Evolutionary conservation across 2,329 filamentous ascomycete species (phyloP).

Genomic region (Acarospora socialis): DNA sequence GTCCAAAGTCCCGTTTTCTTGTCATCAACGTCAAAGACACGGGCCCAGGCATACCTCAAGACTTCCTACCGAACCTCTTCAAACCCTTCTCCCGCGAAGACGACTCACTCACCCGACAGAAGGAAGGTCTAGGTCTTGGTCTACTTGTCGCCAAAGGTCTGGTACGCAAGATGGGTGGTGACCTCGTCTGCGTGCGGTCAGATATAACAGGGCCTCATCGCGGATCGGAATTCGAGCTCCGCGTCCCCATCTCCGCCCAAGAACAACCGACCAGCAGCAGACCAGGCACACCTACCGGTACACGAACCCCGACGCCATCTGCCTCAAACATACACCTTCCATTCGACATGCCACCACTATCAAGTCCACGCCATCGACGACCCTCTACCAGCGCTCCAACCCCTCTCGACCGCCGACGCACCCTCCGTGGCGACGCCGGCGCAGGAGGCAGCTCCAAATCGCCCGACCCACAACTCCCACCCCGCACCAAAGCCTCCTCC

Average conservation of each 20-base stretch:
- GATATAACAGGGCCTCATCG: conserved; percentile 44
- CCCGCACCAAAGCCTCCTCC: conserved; percentile 8
- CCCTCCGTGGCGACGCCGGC: background rate
- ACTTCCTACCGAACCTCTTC: conserved; percentile 53
- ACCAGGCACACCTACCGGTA: conserved; percentile 35
- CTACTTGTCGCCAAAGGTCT: conserved; percentile 59
- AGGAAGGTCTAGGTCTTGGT: conserved; percentile 54
- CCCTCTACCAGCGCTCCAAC: conserved; percentile 2
- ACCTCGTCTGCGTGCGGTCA: conserved; percentile 49
- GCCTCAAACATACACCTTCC: conserved; percentile 12
- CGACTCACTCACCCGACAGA: conserved; percentile 50
- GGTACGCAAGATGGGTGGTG: conserved; percentile 53
- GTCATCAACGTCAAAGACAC: conserved; percentile 51
- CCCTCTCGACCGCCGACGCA: background rate
- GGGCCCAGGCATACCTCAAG: conserved; percentile 52
- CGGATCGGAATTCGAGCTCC: conserved; percentile 56
- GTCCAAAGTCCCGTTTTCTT: conserved; percentile 37
- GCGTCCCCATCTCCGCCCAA: conserved; percentile 42
- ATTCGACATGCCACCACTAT: conserved; percentile 3
- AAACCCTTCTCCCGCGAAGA: conserved; percentile 57
- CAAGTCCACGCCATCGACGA: conserved; percentile 4
- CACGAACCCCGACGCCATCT: conserved; percentile 28
- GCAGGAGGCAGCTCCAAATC: conserved; percentile 1
- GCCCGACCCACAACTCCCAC: conserved; percentile 1
- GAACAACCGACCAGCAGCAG: conserved; percentile 36